These are phyloP conservation scores for Rhizomucor pusillus DNA, from an alignment of 371 early-diverging fungal genomes.

Conservation along the genomic window DNA sequence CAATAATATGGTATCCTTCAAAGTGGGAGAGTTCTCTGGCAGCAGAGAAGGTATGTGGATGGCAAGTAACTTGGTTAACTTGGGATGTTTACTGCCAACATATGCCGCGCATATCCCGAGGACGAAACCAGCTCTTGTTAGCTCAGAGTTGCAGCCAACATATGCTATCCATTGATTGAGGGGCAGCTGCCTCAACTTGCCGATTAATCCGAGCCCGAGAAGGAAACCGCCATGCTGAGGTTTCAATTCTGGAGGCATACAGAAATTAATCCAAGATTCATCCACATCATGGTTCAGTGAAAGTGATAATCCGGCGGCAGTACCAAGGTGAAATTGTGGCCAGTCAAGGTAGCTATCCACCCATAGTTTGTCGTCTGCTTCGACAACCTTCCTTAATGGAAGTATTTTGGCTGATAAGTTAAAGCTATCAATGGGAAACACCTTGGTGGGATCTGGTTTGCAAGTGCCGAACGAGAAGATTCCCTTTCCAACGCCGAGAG, in stretches of 20 bases:
- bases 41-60: slow-evolving; percentile 69
- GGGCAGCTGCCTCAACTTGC: slow-evolving; percentile 65
- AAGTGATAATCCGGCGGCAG: slow-evolving; percentile 75
- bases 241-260: slow-evolving; percentile 58
- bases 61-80: slow-evolving; percentile 63
- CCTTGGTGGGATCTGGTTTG: slow-evolving; percentile 50
- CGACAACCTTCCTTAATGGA: slow-evolving; percentile 55
- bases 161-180: slow-evolving; percentile 63
- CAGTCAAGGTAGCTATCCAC: slow-evolving; percentile 59
- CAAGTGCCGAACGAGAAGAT: slow-evolving; percentile 67
- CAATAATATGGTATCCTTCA: slow-evolving; percentile 55
- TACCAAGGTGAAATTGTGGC: slow-evolving; percentile 89
- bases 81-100: slow-evolving; percentile 62
- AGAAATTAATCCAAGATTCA: slow-evolving; percentile 74
- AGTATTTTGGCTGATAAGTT: slow-evolving; percentile 59
- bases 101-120: slow-evolving; percentile 74
- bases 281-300: slow-evolving; percentile 55
- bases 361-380: slow-evolving; percentile 43
- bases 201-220: slow-evolving; percentile 78
- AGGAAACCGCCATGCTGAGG: slow-evolving; percentile 79
- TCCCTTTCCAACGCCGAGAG: slow-evolving; percentile 69
- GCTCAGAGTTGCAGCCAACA: slow-evolving; percentile 60
- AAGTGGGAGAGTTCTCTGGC: slow-evolving; percentile 39
- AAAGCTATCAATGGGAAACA: slow-evolving; percentile 55
- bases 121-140: slow-evolving; percentile 70